Evolutionary conservation across 306 rosid species (phyloP), one percentile per base, ranked within the genome.

Genomic region (Vigna radiata): DNA sequence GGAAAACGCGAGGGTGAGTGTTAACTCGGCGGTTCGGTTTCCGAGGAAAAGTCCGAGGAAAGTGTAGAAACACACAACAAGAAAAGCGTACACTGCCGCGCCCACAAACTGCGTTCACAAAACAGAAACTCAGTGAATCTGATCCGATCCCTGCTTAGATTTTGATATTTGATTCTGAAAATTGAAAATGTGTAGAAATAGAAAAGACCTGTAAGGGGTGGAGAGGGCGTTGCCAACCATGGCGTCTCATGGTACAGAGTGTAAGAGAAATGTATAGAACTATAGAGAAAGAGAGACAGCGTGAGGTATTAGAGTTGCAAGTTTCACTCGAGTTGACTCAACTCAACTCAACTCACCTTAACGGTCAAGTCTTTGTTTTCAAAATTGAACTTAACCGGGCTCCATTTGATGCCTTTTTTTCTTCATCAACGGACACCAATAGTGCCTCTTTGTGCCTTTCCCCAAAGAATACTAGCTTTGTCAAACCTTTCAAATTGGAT

Each of bases 201-300:
- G 18, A 21, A 65, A 11, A 13, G 2, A 94, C 98, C 97, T 92
- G 98, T 75, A 95, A 77, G 79, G 97, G 87, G 63, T 92, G 98
- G 73, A 95, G 89, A 73, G 98, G 98, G 56, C 87, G 90, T 77
- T 95, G 96, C 92, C 95, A 95, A 18, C 98, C 98, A 86, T 92
- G 97, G 92, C 92, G 96, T 88, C 97, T 95, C 89, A 86, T 56
- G 60, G 49, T 81, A 60, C 7, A 7, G 67, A 15, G 11, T 14
- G 31, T 12, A 12, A 75, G 14, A 25, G 73, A 47, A 71, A 44
- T 48, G n/a, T 31, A n/a, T n/a, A 50, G 29, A 15, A 27, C 14
- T n/a, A 2, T 21, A 4, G 63, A 70, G 8, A 8, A 0, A 1
- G 14, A 16, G 1, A 0, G n/a, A 13, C 4, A 16, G 48, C 8